phyloP scores from a whole-genome alignment of 2,329 filamentous ascomycete species.

The Pseudogymnoascus sp. region DNA sequence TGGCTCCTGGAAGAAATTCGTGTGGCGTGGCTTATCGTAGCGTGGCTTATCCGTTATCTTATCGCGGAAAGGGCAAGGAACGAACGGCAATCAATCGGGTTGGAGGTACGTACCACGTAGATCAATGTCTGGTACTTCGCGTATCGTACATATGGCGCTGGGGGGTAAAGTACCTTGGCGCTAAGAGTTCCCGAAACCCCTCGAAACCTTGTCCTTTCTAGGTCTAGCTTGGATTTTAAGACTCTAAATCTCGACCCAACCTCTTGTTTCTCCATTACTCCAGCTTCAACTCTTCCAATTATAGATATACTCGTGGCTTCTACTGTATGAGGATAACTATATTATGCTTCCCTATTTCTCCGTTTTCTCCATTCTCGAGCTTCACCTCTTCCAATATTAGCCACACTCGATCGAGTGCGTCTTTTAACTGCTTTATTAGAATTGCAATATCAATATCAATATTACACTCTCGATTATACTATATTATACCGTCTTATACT shows the following conservation, averaged over 20 bases:
- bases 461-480: too few species aligned
- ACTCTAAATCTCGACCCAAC: not conserved
- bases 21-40: not conserved
- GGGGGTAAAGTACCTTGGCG: not conserved
- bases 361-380: too few species aligned
- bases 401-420: too few species aligned
- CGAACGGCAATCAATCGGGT: not conserved
- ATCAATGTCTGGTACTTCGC: slow-evolving; percentile 4
- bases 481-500: not conserved
- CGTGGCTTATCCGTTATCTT: not conserved
- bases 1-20: not conserved
- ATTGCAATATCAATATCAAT: too few species aligned
- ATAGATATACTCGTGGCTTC: not conserved
- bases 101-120: not conserved
- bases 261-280: not conserved
- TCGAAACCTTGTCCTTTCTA: not conserved
- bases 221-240: not conserved
- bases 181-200: not conserved
- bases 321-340: not conserved
- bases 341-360: not conserved
- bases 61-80: not conserved
- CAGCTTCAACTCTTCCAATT: not conserved
- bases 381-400: too few species aligned
- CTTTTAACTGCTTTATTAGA: too few species aligned
- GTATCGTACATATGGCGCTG: not conserved